These are phyloP conservation scores for Endoconidiophora laricicola DNA, from an alignment of 2,329 filamentous ascomycete genomes.

Conservation along the genomic window DNA sequence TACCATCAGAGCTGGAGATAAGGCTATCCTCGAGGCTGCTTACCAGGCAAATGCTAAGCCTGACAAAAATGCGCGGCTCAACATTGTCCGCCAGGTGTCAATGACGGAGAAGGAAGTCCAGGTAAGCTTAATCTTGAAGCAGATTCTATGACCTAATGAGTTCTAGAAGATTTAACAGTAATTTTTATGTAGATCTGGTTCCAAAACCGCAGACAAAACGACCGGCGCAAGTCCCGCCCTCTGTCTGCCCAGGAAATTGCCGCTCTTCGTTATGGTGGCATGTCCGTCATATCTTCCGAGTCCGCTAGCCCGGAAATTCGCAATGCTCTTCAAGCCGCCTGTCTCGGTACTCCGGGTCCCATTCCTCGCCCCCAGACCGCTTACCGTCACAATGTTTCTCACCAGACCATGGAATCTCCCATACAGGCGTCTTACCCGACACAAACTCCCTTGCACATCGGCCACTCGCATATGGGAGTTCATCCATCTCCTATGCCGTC, in stretches of 20 bases:
- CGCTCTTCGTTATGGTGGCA: constrained; percentile 37
- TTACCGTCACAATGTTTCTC: background rate
- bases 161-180: background rate
- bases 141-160: background rate
- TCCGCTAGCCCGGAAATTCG: constrained; percentile 14
- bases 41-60: constrained; percentile 78
- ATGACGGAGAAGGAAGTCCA: constrained; percentile 93
- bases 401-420: constrained; percentile 3
- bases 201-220: constrained; percentile 86
- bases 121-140: constrained; percentile 35
- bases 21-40: constrained; percentile 71
- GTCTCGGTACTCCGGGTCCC: constrained; percentile 15
- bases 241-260: constrained; percentile 62
- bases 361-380: constrained; percentile 17
- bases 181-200: constrained; percentile 70
- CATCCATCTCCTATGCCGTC: constrained; percentile 9
- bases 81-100: constrained; percentile 70
- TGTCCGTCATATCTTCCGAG: constrained; percentile 35
- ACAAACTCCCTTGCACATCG: constrained; percentile 18
- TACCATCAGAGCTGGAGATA: constrained; percentile 63
- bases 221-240: constrained; percentile 74
- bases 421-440: constrained; percentile 10
- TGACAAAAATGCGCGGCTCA: constrained; percentile 71
- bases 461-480: constrained; percentile 15
- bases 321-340: constrained; percentile 17